phyloP scores from a whole-genome alignment of 2,329 filamentous ascomycete species.

The Cytospora mali region DNA sequence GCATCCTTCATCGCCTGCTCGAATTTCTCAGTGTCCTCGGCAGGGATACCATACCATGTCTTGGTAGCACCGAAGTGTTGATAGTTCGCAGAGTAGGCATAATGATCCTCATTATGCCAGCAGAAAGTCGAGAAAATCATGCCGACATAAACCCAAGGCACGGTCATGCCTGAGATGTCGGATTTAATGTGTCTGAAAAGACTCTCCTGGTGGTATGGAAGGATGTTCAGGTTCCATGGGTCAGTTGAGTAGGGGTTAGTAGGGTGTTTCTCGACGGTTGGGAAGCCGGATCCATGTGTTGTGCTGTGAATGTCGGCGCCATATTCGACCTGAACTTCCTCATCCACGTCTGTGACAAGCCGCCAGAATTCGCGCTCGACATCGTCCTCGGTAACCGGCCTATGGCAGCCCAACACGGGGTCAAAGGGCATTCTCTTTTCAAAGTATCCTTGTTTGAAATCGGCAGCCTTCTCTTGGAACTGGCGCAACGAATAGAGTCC shows the following conservation, averaged over 20 bases:
- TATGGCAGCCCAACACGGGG: conserved; percentile 76
- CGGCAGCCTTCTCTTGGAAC: conserved; percentile 93
- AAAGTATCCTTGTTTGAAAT: conserved; percentile 95
- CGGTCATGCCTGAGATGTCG: conserved; percentile 98
- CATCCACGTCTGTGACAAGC: conserved; percentile 88
- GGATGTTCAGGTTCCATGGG: conserved; percentile 92
- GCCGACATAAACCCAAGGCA: conserved; percentile 97
- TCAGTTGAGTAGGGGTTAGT: conserved; percentile 84
- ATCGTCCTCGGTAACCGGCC: conserved; percentile 88
- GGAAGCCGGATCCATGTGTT: conserved; percentile 95
- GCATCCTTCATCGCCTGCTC: conserved; percentile 94
- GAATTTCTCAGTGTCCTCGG: conserved; percentile 90
- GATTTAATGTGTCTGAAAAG: conserved; percentile 97
- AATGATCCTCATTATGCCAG: conserved; percentile 99
- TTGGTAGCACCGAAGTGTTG: conserved; percentile 98
- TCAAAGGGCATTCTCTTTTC: conserved; percentile 88
- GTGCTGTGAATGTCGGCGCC: conserved; percentile 98
- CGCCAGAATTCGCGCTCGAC: conserved; percentile 97
- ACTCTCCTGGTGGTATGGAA: conserved; percentile 88
- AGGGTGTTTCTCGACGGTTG: conserved; percentile 89
- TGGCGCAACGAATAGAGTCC: conserved; percentile 92
- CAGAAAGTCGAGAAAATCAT: conserved; percentile 99
- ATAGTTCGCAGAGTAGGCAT: conserved; percentile 96
- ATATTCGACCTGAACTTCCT: conserved; percentile 97
- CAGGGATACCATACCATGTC: conserved; percentile 98